A percentile compares a stretch with the other conserved stretches of the same genome.
phyloP scores from a whole-genome alignment of 805 yeast species.

The Brettanomyces sp. region DNA sequence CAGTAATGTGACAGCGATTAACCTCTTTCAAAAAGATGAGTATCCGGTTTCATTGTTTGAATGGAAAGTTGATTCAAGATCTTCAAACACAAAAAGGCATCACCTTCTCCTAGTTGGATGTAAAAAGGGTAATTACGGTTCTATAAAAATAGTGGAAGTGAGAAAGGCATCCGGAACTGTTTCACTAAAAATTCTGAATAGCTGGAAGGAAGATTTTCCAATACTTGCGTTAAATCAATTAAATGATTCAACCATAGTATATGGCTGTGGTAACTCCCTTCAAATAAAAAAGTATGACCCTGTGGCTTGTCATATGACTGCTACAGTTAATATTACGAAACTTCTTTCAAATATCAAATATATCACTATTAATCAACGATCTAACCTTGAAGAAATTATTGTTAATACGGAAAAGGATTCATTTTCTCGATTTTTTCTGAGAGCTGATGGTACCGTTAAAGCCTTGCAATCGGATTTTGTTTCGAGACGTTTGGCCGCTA shows the following conservation, averaged over 20 bases:
- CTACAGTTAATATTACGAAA: conserved; percentile 4
- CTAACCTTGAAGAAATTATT: conserved; percentile 5
- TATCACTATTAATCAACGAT: conserved; percentile 14
- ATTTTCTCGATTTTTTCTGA: conserved; percentile 9
- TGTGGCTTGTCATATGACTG: conserved; percentile 15
- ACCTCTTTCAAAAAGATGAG: conserved; percentile 14
- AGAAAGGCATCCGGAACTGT: conserved; percentile 9
- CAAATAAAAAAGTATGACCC: conserved; percentile 11
- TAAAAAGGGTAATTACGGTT: conserved; percentile 9
- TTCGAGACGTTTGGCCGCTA: conserved; percentile 15
- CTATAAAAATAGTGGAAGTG: conserved; percentile 21
- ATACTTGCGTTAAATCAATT: conserved; percentile 16
- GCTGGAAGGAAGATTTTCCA: conserved; percentile 14
- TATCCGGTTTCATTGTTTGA: conserved; percentile 23
- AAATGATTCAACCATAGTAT: conserved; percentile 16
- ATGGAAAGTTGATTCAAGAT: conserved; percentile 23
- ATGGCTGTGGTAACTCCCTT: conserved; percentile 11
- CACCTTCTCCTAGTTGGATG: conserved; percentile 28
- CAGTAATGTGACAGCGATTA: conserved; percentile 1
- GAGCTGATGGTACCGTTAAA: conserved; percentile 9
- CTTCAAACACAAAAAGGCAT: conserved; percentile 10
- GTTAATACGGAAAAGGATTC: conserved; percentile 24
- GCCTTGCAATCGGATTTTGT: conserved; percentile 11
- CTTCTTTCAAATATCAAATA: conserved; percentile 13
- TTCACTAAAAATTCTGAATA: conserved; percentile 8